Evolutionary conservation across 257 asterid species (phyloP).

Genomic region (Knoxia roxburghii): DNA sequence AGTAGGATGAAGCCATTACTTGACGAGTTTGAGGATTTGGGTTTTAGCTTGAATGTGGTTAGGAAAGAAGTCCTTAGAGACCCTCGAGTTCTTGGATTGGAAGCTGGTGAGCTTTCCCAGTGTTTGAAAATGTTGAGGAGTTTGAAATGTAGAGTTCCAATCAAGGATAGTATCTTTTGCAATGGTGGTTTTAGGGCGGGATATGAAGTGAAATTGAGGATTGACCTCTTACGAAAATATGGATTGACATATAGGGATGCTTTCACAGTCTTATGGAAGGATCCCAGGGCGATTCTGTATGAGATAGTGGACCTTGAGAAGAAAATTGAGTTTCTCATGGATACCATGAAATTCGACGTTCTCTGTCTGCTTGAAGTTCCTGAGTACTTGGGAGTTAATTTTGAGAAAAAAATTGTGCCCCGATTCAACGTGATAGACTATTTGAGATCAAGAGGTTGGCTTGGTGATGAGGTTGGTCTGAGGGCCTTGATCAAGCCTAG

Average conservation of each 20-base stretch:
- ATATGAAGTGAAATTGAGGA: slow-evolving; percentile 52
- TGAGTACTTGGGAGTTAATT: slow-evolving; percentile 65
- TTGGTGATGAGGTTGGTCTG: slow-evolving; percentile 66
- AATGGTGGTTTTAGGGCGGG: slow-evolving; percentile 62
- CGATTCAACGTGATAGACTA: slow-evolving; percentile 65
- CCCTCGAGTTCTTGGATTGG: slow-evolving; percentile 63
- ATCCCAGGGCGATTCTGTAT: slow-evolving; percentile 67
- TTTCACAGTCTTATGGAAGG: slow-evolving; percentile 69
- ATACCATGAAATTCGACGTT: slow-evolving; percentile 49
- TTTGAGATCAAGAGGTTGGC: slow-evolving; percentile 50
- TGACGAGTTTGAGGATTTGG: slow-evolving; percentile 61
- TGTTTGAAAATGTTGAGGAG: slow-evolving; percentile 59
- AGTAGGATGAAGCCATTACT: slow-evolving; percentile 49
- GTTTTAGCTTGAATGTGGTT: slow-evolving; percentile 43
- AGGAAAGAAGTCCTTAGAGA: slow-evolving; percentile 51
- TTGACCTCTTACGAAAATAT: slow-evolving; percentile 57
- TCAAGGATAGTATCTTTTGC: slow-evolving; percentile 45
- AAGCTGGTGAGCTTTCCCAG: slow-evolving; percentile 71
- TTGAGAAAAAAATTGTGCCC: slow-evolving; percentile 71
- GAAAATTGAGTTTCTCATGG: slow-evolving; percentile 59
- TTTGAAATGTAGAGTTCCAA: slow-evolving; percentile 56
- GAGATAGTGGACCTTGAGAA: slow-evolving; percentile 43
- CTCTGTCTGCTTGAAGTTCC: slow-evolving; percentile 63
- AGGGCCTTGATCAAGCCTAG: slow-evolving; percentile 59
- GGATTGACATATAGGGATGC: slow-evolving; percentile 71